Percentiles rank a stretch among this genome's conserved stretches.
Evolutionary conservation across 306 rosid genomes (phyloP).

Genomic region (Urtica urens): DNA sequence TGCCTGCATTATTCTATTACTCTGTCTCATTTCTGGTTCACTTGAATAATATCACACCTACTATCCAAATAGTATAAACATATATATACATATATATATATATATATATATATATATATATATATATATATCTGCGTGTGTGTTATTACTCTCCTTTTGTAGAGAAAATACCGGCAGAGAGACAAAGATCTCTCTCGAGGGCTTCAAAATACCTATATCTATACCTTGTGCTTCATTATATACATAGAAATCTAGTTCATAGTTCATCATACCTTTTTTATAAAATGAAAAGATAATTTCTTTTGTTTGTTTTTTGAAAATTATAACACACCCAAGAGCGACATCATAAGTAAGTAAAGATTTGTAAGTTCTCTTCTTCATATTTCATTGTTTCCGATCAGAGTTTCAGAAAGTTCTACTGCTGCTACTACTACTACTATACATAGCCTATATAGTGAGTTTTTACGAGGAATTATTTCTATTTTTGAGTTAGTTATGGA

Average conservation of each 20-base stretch:
- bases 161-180: conserved; percentile 52
- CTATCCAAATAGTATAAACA: neutral
- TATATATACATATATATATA: neutral
- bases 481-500: conserved; percentile 51
- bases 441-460: no score
- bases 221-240: neutral
- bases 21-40: conserved; percentile 6
- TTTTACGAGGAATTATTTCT: no score
- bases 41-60: conserved; percentile 2
- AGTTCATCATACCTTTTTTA: no score
- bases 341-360: conserved; percentile 10
- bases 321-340: neutral
- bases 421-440: no score
- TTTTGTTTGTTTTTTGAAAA: no score
- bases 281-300: no score
- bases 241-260: no score
- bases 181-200: conserved; percentile 41
- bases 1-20: conserved; percentile 15
- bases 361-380: neutral
- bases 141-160: conserved; percentile 13
- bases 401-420: no score
- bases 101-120: neutral
- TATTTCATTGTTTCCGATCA: neutral
- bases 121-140: conserved; percentile 14
- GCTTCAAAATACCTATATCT: conserved; percentile 16